Evolutionary conservation across 257 asterid genomes (phyloP), one percentile per base, ranked within the genome.

Genomic region (Petunia secreta): DNA sequence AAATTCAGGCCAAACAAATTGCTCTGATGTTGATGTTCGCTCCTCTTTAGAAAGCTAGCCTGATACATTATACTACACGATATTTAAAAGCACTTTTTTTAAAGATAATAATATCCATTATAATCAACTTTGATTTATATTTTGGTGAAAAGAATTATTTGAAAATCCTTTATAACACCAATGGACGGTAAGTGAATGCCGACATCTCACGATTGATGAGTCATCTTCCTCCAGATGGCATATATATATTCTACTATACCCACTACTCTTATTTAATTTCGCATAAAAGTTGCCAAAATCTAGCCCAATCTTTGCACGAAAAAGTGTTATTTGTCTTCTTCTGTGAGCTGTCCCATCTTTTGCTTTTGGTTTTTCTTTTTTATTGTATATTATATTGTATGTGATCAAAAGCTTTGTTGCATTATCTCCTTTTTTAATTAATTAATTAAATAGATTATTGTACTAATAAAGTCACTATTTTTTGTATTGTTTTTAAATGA

Each of bases 321-420:
- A 86, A 84, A 85, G 82, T 39, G 7, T 67, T 68, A 14, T 81
- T 86, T 84, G 91, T 86, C 86, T 62, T 80, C 75, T 81, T 81
- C n/a, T 80, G 55, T 57, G 53, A 78, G 78, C 15, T 71, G 77
- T 71, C 14, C 63, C 43, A 39, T 34, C 39, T 78, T 66, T 52
- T n/a, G 15, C 52, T 36, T 68, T 75, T 65, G 2, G 6, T 66
- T 36, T 63, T 1, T 4, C 37, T 15, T 41, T 39, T 38, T 39
- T 37, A 64, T 64, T 64, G 40, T 62, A 4, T 25, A 65, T 40
- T 1, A 60, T 25, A 25, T 5, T 9, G 4, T 63, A 62, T 25
- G 25, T 25, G 25, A 25, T 25, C 11, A 6, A 13, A n/a, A 67
- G 38, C 3, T 41, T 66, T 66, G 8, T 67, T n/a, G 15, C 39